Evolutionary conservation across 495 filamentous ascomycete genomes (phyloP).

Genomic region (Penicillium robsamsonii): DNA sequence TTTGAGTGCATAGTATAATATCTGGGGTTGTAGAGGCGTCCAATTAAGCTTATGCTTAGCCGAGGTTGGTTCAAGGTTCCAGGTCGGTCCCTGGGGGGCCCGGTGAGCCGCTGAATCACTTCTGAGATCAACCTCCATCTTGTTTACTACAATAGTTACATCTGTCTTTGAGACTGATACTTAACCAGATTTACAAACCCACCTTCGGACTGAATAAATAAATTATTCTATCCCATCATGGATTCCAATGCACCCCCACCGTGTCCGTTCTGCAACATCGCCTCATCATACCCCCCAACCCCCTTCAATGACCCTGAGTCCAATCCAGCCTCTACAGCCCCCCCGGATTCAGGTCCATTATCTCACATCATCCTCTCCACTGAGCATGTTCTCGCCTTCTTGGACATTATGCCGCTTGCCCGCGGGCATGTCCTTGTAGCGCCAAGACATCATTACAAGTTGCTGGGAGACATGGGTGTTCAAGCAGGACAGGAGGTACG

Average conservation of each 20-base stretch:
- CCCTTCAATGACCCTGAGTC: constrained; percentile 15
- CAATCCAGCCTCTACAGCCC: neutral
- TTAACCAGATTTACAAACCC: neutral
- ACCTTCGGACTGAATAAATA: neutral
- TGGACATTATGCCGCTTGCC: constrained; percentile 86
- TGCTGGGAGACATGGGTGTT: constrained; percentile 61
- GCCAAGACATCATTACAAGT: constrained; percentile 67
- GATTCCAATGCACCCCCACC: constrained; percentile 4
- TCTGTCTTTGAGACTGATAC: neutral
- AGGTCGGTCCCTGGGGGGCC: neutral
- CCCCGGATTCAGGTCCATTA: constrained; percentile 28
- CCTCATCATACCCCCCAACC: constrained; percentile 44
- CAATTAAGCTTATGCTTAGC: constrained; percentile 11
- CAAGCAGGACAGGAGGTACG: constrained; percentile 53
- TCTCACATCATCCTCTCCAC: constrained; percentile 75
- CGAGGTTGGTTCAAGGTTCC: constrained; percentile 6
- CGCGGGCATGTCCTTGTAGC: constrained; percentile 75
- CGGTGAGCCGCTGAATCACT: neutral
- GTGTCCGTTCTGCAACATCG: constrained; percentile 45
- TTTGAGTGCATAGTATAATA: neutral
- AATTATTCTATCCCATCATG: constrained; percentile 1
- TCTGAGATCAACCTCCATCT: neutral
- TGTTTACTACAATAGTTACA: neutral
- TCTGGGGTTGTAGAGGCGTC: neutral
- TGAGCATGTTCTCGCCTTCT: constrained; percentile 70